A percentile compares a stretch with the other conserved stretches of the same genome.
Conservation (phyloP, 805 yeast genomes). For the Metschnikowia lachancei region DNA sequence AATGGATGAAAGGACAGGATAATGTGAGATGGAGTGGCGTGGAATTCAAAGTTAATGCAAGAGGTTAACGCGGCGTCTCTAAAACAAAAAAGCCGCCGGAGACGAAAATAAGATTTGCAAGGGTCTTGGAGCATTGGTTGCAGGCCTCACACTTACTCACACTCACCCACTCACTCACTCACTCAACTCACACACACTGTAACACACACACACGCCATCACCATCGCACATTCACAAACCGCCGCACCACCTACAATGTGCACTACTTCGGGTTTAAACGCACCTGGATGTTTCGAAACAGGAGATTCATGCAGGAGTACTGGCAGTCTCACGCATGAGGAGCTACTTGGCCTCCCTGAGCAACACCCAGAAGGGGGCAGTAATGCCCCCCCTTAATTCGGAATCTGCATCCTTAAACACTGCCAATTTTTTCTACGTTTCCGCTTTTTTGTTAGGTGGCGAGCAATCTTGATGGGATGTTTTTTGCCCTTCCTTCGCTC, state of each 20-base stretch:
- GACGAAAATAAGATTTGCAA: slow-evolving; percentile 4
- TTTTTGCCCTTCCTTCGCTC: background rate
- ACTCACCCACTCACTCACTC: background rate
- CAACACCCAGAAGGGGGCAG: no score
- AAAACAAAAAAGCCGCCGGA: slow-evolving; percentile 4
- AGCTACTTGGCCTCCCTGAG: no score
- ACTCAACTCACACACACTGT: slow-evolving; percentile 1
- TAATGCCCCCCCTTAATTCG: background rate
- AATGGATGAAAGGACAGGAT: background rate
- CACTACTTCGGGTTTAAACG: background rate
- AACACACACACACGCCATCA: background rate
- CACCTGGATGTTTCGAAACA: slow-evolving; percentile 6
- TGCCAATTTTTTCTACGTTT: background rate
- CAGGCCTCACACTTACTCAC: slow-evolving; percentile 7
- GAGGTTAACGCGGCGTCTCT: slow-evolving; percentile 6
- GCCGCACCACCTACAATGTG: background rate
- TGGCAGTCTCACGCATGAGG: no score
- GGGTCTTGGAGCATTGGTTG: slow-evolving; percentile 2
- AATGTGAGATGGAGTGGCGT: background rate
- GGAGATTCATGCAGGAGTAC: background rate
- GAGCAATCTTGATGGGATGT: background rate
- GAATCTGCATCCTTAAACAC: background rate
- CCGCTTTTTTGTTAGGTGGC: background rate
- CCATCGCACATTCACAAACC: background rate
- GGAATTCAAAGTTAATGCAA: background rate